These are phyloP conservation scores for Capsella bursapastoris DNA, from an alignment of 345 rosid genomes.

Conservation along the genomic window DNA sequence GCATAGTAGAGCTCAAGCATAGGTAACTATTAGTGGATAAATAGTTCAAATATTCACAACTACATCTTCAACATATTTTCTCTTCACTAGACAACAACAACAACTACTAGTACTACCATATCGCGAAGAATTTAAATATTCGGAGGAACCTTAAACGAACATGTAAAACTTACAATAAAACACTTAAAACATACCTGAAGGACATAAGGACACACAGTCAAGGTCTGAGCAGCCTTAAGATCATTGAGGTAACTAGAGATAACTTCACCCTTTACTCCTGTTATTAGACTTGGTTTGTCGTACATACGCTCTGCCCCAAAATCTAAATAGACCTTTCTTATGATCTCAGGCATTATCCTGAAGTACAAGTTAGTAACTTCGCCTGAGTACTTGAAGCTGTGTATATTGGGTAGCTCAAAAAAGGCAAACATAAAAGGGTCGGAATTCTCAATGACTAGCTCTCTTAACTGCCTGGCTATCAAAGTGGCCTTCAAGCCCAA, in stretches of 20 bases:
- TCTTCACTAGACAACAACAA: no score
- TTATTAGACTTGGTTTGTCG: not conserved
- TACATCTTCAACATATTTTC: no score
- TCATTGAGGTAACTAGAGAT: not conserved
- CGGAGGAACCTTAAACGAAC: not conserved
- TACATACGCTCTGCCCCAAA: not conserved
- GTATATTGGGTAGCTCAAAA: not conserved
- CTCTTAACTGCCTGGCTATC: conserved; percentile 21
- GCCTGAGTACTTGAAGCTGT: conserved; percentile 6
- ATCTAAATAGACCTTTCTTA: not conserved
- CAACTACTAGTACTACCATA: not conserved
- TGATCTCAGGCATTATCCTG: not conserved
- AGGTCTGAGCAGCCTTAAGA: not conserved
- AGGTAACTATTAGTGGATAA: no score
- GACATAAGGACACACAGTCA: conserved; percentile 6
- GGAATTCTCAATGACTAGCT: not conserved
- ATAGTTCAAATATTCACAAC: no score
- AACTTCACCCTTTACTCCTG: no score
- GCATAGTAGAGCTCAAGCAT: not conserved
- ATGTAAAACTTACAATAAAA: not conserved
- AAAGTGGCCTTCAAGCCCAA: not conserved
- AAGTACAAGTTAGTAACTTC: not conserved
- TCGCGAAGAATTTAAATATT: not conserved
- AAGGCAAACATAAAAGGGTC: not conserved
- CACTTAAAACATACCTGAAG: conserved; percentile 21